Percentiles rank a stretch among this genome's conserved stretches.
Conservation (phyloP, 768 basidiomycete species). For the Macrocybe gigantea region DNA sequence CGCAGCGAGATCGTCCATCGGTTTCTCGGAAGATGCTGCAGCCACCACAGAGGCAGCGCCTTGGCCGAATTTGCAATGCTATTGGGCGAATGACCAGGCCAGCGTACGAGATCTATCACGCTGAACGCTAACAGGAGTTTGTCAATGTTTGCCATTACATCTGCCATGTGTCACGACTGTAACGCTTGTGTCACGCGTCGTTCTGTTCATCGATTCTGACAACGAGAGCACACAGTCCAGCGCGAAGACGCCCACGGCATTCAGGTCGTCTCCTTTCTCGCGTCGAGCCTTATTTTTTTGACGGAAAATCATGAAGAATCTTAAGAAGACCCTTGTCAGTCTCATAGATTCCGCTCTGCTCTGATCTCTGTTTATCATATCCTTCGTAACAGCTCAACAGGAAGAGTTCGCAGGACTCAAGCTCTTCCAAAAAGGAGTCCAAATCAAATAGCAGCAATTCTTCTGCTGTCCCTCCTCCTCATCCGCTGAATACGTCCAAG, state of each 20-base stretch:
- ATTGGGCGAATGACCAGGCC: too few relatives aligned
- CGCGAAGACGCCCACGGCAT: background rate
- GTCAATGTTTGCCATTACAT: background rate
- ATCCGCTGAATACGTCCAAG: conserved; percentile 60
- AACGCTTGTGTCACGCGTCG: conserved; percentile 17
- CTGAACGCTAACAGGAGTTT: background rate
- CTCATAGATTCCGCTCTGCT: conserved; percentile 13
- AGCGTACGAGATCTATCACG: too few relatives aligned
- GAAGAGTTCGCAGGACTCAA: conserved; percentile 61
- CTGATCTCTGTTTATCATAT: conserved; percentile 15
- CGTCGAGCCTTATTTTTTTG: conserved; percentile 4
- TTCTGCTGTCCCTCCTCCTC: conserved; percentile 43
- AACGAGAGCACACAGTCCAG: conserved; percentile 13
- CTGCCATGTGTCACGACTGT: conserved; percentile 11
- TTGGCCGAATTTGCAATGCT: too few relatives aligned
- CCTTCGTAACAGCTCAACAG: conserved; percentile 45
- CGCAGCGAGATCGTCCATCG: background rate
- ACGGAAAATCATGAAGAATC: conserved; percentile 61
- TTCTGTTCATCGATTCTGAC: conserved; percentile 38
- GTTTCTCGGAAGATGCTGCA: too few relatives aligned
- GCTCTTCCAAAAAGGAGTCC: conserved; percentile 65
- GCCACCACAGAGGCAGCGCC: too few relatives aligned
- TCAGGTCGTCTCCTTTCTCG: too few relatives aligned
- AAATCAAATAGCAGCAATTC: conserved; percentile 35
- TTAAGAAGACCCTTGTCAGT: conserved; percentile 78